Conservation (phyloP, 23 red algal species). For the Gracilaria domingensis region DNA sequence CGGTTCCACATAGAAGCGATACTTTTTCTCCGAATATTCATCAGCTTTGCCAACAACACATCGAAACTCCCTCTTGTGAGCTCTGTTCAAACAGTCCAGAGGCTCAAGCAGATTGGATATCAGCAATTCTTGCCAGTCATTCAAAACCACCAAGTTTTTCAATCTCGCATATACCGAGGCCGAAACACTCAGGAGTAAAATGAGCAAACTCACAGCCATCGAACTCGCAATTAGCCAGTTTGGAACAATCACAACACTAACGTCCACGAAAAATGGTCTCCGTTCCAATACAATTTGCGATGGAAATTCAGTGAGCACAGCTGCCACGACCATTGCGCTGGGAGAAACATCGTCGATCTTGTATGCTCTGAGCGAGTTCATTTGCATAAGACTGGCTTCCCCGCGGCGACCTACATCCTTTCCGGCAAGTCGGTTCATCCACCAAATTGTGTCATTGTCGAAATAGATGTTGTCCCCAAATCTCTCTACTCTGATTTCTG, state of each 20-base stretch:
- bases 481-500: slow-evolving; percentile 1
- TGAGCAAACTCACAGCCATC: not conserved
- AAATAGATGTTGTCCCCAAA: not conserved
- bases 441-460: not conserved
- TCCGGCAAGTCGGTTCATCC: not conserved
- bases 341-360: not conserved
- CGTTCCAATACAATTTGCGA: slow-evolving; percentile 8
- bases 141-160: slow-evolving; percentile 1
- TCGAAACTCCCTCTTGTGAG: slow-evolving; percentile 9
- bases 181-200: not conserved
- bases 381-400: not conserved
- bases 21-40: not conserved
- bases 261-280: slow-evolving; percentile 17
- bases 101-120: slow-evolving; percentile 10
- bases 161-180: not conserved
- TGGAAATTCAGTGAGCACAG: slow-evolving; percentile 9
- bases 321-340: not conserved
- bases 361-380: slow-evolving; percentile 35
- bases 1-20: slow-evolving; percentile 23
- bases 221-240: slow-evolving; percentile 8
- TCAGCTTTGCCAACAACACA: slow-evolving; percentile 1
- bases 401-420: not conserved
- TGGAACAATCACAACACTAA: slow-evolving; percentile 13
- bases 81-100: slow-evolving; percentile 8
- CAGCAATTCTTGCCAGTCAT: slow-evolving; percentile 25